Evolutionary conservation across 768 basidiomycete species (phyloP).

Genomic region (Collybia sordida): DNA sequence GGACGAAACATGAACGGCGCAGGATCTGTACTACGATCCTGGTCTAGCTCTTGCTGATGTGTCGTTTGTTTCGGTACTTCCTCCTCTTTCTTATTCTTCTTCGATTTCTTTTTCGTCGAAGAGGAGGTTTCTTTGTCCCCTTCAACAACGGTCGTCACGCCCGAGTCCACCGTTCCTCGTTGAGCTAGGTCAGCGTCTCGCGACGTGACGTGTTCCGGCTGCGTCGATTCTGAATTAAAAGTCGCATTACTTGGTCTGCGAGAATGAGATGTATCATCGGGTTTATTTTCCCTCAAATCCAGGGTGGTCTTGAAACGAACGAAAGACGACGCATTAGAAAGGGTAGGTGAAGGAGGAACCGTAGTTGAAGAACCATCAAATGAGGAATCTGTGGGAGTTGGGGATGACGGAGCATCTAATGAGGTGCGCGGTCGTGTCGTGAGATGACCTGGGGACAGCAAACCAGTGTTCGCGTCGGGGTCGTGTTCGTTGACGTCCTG

Average conservation of each 20-base stretch:
- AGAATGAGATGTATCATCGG: constrained; percentile 44
- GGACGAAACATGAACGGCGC: constrained; percentile 77
- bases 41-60: constrained; percentile 34
- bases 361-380: constrained; percentile 34
- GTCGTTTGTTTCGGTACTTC: constrained; percentile 25
- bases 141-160: constrained; percentile 31
- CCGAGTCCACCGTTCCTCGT: constrained; percentile 37
- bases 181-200: constrained; percentile 30
- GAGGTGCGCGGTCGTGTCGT: constrained; percentile 13
- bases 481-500: constrained; percentile 1
- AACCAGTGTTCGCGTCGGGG: not conserved
- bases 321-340: constrained; percentile 59
- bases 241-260: constrained; percentile 64
- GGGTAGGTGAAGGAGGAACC: constrained; percentile 73
- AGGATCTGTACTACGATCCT: constrained; percentile 49
- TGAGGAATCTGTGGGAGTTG: constrained; percentile 24
- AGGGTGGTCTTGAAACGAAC: constrained; percentile 56
- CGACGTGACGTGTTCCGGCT: constrained; percentile 39
- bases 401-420: constrained; percentile 16
- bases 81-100: constrained; percentile 21
- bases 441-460: constrained; percentile 26
- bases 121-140: constrained; percentile 16
- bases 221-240: constrained; percentile 48
- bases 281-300: constrained; percentile 67
- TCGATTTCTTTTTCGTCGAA: constrained; percentile 20